These are phyloP conservation scores for Phlebiopsis flavidoalba DNA, from an alignment of 768 basidiomycete species.

Conservation along the genomic window DNA sequence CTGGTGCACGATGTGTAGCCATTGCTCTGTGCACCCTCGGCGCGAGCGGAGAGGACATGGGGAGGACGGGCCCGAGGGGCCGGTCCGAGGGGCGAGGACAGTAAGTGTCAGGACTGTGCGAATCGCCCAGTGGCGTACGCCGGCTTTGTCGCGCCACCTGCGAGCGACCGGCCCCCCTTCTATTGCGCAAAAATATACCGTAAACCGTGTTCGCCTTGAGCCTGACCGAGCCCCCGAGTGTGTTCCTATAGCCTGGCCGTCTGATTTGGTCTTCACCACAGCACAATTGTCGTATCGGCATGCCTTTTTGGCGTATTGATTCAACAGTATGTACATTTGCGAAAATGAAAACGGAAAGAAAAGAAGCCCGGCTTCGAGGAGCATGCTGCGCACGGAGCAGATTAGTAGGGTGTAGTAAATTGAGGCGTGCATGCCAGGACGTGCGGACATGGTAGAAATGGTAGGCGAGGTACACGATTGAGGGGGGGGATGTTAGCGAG, in stretches of 20 bases:
- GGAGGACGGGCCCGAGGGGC: no score
- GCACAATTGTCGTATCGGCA: background rate
- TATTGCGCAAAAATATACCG: background rate
- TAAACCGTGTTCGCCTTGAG: background rate
- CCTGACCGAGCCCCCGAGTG: background rate
- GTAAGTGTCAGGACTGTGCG: no score
- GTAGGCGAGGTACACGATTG: background rate
- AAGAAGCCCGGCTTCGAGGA: background rate
- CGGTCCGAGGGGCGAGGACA: no score
- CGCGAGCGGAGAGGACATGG: background rate
- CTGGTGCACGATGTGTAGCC: background rate
- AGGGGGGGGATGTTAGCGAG: no score
- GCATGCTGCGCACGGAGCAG: background rate
- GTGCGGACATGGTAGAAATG: background rate
- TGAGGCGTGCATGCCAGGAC: background rate
- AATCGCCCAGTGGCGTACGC: no score
- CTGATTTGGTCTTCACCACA: background rate
- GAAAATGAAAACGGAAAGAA: background rate
- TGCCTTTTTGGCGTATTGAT: background rate
- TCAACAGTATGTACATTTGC: background rate
- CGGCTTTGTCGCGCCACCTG: background rate
- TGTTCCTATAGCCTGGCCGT: background rate
- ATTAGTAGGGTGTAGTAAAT: background rate
- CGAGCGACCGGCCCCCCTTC: background rate
- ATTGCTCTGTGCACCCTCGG: background rate